phyloP scores from a whole-genome alignment of 2,329 filamentous ascomycete species.

The Cytospora paraplurivora region DNA sequence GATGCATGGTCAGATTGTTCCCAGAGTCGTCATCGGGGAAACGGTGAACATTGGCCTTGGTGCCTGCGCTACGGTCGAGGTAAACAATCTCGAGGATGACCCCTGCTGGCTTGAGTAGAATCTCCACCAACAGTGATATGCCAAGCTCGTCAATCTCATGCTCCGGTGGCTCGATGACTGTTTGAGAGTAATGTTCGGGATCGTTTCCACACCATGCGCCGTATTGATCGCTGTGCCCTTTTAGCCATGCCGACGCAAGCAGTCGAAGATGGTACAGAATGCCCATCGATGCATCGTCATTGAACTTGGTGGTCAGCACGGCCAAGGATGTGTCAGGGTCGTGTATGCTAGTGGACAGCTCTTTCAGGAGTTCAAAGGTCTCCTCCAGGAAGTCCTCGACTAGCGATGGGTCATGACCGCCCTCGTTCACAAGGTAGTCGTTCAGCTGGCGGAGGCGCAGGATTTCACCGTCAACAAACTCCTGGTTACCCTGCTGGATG shows the following conservation, averaged over 20 bases:
- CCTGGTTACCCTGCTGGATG: conserved; percentile 65
- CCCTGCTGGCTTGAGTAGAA: conserved; percentile 76
- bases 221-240: conserved; percentile 69
- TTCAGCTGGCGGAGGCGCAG: conserved; percentile 72
- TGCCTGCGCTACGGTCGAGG: conserved; percentile 80
- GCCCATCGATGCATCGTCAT: conserved; percentile 66
- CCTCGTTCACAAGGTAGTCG: conserved; percentile 68
- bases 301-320: conserved; percentile 69
- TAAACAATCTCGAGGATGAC: conserved; percentile 88
- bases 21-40: conserved; percentile 57
- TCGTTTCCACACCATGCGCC: conserved; percentile 65
- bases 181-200: conserved; percentile 69
- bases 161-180: conserved; percentile 71
- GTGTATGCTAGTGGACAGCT: conserved; percentile 61
- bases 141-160: conserved; percentile 92
- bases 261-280: conserved; percentile 87
- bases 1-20: conserved; percentile 54
- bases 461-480: conserved; percentile 69
- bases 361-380: conserved; percentile 67
- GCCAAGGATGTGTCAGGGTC: conserved; percentile 58
- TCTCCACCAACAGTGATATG: conserved; percentile 73
- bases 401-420: conserved; percentile 69
- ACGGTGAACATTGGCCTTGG: conserved; percentile 71
- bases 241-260: conserved; percentile 83
- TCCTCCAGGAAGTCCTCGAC: conserved; percentile 85